Base-by-base conservation (phyloP, 371 early-diverging fungal species). In the Zychaea mexicana region DNA sequence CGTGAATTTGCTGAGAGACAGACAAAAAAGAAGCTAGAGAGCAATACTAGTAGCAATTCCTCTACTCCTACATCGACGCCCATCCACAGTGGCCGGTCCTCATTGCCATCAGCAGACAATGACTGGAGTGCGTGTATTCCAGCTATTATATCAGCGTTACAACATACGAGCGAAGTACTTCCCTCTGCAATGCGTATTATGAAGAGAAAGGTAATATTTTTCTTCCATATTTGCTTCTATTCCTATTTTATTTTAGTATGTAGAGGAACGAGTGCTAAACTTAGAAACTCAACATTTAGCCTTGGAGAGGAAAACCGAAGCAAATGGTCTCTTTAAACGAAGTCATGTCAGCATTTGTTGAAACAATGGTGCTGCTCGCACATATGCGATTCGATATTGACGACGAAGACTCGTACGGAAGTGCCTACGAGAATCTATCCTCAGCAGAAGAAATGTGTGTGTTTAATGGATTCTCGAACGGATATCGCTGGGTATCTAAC, bases 401-500 rank as follows among this genome's bases (percentile, higher is more conserved):
- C 3, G 62, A 70, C 10, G 68, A 68, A 17, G 60, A 61, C 19
- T 64, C 69, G 0, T 68, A 76, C 15, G 31, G 64, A n/a, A 53
- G 65, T 26, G 76, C 76, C 0, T 74, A 72, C 28, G 73, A 72
- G 15, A 67, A 72, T 60, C 59, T 82, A 0, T 47, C 65, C 0
- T 60, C 58, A 0, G 82, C 73, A 21, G 78, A 76, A 38, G 39
- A 67, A 3, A 22, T 74, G 15, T 81, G 82, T 26, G 27, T 42
- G 2, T 61, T 67, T 3, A 47, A 38, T 21, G 68, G 64, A 1
- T 77, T 62, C 46, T 49, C 64, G 2, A 38, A 52, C 22, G 82
- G 82, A 5, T 72, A 72, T 54, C 65, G 76, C 21, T 79, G 73
- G 73, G 36, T 79, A 8, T 73, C 82, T 0, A 63, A 60, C 8